Conservation (phyloP, 1,284 basidiomycete genomes). For the Crepidotus sp. region DNA sequence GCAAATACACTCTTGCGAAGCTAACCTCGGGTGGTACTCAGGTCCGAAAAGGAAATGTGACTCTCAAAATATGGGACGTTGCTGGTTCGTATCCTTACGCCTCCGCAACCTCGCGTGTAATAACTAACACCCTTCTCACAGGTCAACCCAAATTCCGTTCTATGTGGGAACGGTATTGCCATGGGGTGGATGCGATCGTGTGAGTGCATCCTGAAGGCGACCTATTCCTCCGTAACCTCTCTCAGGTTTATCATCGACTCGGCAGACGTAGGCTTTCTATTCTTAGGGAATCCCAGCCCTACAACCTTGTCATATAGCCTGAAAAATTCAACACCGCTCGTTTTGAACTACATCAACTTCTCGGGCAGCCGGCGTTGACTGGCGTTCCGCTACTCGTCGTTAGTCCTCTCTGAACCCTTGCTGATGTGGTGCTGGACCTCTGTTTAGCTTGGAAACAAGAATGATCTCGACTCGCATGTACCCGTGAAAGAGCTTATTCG, state of each 20-base stretch:
- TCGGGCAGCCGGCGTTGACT: slow-evolving; percentile 63
- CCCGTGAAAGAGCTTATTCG: slow-evolving; percentile 82
- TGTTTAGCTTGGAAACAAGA: slow-evolving; percentile 87
- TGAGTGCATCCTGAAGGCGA: slow-evolving; percentile 33
- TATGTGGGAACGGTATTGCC: slow-evolving; percentile 78
- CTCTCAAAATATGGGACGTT: slow-evolving; percentile 93
- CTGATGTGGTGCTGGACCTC: background rate
- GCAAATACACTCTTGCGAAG: too few species aligned
- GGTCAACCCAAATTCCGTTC: slow-evolving; percentile 92
- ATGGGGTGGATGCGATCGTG: slow-evolving; percentile 53
- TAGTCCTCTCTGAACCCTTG: slow-evolving; percentile 20
- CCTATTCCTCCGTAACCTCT: slow-evolving; percentile 7
- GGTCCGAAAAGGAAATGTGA: slow-evolving; percentile 80
- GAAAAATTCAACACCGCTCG: slow-evolving; percentile 81
- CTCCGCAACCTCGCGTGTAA: slow-evolving; percentile 16
- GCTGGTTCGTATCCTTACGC: slow-evolving; percentile 43
- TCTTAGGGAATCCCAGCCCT: slow-evolving; percentile 1
- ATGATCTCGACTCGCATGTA: slow-evolving; percentile 76
- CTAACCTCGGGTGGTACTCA: slow-evolving; percentile 4
- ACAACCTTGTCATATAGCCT: slow-evolving; percentile 32
- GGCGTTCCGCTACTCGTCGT: slow-evolving; percentile 87
- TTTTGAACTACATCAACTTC: slow-evolving; percentile 84
- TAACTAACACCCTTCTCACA: background rate
- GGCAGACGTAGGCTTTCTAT: slow-evolving; percentile 54
- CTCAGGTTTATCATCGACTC: slow-evolving; percentile 88